Evolutionary conservation across 2,329 filamentous ascomycete genomes (phyloP).

Genomic region (Ceratocystis diversiconidia): DNA sequence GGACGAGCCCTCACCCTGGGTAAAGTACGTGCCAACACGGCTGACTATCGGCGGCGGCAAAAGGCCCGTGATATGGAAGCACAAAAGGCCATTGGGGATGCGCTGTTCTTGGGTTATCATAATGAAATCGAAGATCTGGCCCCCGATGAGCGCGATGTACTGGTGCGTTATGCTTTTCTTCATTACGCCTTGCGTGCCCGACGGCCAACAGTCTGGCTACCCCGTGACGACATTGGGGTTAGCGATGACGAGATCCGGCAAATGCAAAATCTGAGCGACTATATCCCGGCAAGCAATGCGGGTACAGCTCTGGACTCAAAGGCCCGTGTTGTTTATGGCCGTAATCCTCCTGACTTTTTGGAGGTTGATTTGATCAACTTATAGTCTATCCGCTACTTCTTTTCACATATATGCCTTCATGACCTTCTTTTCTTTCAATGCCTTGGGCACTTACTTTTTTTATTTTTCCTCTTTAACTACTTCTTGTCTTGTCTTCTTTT

Average conservation of each 20-base stretch:
- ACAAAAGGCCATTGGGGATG: slow-evolving; percentile 59
- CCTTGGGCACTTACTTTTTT: background rate
- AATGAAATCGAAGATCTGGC: slow-evolving; percentile 93
- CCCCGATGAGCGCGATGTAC: slow-evolving; percentile 70
- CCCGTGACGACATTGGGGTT: slow-evolving; percentile 75
- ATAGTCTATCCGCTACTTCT: slow-evolving; percentile 26
- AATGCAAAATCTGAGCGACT: slow-evolving; percentile 60
- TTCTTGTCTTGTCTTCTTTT: background rate
- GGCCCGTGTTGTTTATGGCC: slow-evolving; percentile 67
- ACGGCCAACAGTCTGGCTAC: slow-evolving; percentile 85
- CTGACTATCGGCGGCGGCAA: slow-evolving; percentile 35
- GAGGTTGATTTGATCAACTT: slow-evolving; percentile 76
- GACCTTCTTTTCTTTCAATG: slow-evolving; percentile 6
- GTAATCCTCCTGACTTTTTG: slow-evolving; percentile 77
- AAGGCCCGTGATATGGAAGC: slow-evolving; percentile 52
- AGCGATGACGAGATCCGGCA: slow-evolving; percentile 79
- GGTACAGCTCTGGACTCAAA: slow-evolving; percentile 78
- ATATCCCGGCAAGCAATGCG: slow-evolving; percentile 89
- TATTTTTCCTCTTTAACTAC: background rate
- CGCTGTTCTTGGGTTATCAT: slow-evolving; percentile 72
- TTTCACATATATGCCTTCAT: background rate
- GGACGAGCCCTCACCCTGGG: slow-evolving; percentile 17
- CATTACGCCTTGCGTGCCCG: slow-evolving; percentile 75
- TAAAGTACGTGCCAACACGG: slow-evolving; percentile 25
- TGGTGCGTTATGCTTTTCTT: slow-evolving; percentile 79